Base-by-base conservation (phyloP, 2,329 filamentous ascomycete genomes). In the Aotearoamyces nothofagi region DNA sequence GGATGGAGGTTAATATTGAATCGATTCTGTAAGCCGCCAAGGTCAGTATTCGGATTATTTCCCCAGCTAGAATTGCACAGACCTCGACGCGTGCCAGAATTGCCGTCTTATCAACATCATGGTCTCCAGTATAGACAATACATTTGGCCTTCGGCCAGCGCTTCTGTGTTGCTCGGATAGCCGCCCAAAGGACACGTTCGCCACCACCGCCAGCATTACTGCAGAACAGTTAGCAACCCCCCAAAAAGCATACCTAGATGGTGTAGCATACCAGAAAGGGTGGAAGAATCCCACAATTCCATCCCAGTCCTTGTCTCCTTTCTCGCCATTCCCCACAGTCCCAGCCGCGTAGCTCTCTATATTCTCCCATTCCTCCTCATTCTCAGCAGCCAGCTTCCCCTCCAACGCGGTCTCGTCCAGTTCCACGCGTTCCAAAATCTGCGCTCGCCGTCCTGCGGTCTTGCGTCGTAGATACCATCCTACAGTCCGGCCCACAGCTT, bases 261-360 rank as follows among this genome's bases (percentile, higher is more conserved):
- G 36, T 24, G 19, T n/a, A n/a, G n/a, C 66, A 38, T 60, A 87
- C 81, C 90, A 96, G 53, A 94, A 98, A 1, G 90, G 90, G 53
- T 98, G 90, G 50, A 98, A 93, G 64, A 98, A 96, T 26, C 83
- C 90, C 37, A 96, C 71, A 30, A 94, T 73, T 17, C 86, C 86
- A 36, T 75, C 63, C 80, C 81, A 94, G 25, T 78, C 64, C 39
- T 66, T 59, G 33, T 65, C 60, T 8, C 50, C 46, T 33, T 49
- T 51, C 15, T 50, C 54, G 25, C 52, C 60, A 39, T 58, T 61
- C 26, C 51, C 47, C 14, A 56, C 55, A 26, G 50, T 54, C 22
- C 57, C 58, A 45, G 51, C 52, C 37, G 50, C 59, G 43, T 61
- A 55, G 19, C 60, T 55, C 34, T 76, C 68, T n/a, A 82, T 63